phyloP scores from a whole-genome alignment of 768 basidiomycete species.

The Amanita pseudoporphyria region DNA sequence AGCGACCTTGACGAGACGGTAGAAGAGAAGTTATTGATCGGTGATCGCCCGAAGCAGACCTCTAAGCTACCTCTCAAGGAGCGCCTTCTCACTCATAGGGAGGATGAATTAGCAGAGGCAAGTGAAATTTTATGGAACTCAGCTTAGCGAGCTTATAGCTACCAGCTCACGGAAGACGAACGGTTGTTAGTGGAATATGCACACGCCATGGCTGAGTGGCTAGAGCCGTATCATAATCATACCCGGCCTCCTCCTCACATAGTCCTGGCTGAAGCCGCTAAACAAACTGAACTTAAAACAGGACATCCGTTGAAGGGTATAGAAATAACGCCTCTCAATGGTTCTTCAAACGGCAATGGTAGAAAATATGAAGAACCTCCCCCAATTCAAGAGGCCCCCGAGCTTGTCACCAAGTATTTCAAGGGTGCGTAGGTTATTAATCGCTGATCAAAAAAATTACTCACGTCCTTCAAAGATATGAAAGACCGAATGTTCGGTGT shows the following conservation, averaged over 20 bases:
- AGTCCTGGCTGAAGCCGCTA: conserved; percentile 69
- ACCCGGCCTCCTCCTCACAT: conserved; percentile 60
- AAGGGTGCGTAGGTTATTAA: conserved; percentile 30
- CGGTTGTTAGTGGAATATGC: conserved; percentile 47
- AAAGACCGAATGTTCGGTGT: conserved; percentile 39
- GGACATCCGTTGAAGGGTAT: conserved; percentile 60
- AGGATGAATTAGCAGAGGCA: conserved; percentile 49
- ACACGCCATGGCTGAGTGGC: conserved; percentile 58
- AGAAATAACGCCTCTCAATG: conserved; percentile 35
- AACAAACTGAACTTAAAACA: conserved; percentile 60
- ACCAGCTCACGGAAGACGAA: conserved; percentile 62
- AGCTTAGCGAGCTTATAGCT: neutral
- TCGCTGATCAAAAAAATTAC: neutral
- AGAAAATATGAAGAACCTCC: conserved; percentile 73
- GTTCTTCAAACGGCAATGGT: conserved; percentile 30
- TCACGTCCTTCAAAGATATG: conserved; percentile 32
- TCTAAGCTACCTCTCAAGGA: conserved; percentile 43
- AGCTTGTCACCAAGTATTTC: conserved; percentile 46
- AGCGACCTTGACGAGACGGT: conserved; percentile 75
- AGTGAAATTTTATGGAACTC: conserved; percentile 8
- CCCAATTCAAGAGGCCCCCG: conserved; percentile 51
- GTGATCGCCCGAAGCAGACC: conserved; percentile 67
- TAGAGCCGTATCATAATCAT: conserved; percentile 68
- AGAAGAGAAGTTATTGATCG: conserved; percentile 73
- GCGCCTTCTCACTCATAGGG: conserved; percentile 40